Base-by-base conservation (phyloP, 148 eudicot species). In the Camellia japonica region DNA sequence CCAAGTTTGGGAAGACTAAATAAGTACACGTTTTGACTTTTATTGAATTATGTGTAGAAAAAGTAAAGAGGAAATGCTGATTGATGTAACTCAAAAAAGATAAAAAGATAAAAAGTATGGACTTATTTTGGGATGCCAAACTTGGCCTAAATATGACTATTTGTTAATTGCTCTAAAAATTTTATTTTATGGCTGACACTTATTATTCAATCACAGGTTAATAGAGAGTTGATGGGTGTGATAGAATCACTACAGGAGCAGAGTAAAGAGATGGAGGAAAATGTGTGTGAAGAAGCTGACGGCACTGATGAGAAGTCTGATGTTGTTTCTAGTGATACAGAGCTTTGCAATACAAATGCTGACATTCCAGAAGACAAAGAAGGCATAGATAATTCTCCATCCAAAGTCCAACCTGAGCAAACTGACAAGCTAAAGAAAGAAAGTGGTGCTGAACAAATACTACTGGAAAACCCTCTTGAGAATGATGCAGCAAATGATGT, bases 221-320 rank as follows among this genome's bases (percentile, higher is more conserved):
- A 93, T 77, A 85, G 93, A 81, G 98, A 94, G 86, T 78, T 93
- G 83, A 87, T 90, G 97, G 90, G 90, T 44, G 88, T 86, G 74
- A 91, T 94, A 38, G 95, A 93, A 56, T 88, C 91, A 10, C 86
- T 94, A 20, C 81, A 85, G 87, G 80, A 82, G 44, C 84, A 91
- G 86, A 81, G 82, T 49, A 85, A 82, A 74, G 88, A 88, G 68
- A 80, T 82, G 49, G 87, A 90, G 79, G 91, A 90, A 46, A 85
- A 74, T 46, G 85, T 59, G 60, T 75, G 49, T 75, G 82, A 80
- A 59, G 86, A 84, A 69, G 59, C 71, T 67, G 86, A 85, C 44
- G 82, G 65, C 30, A 67, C 75, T n/a, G 83, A 70, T 44, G 84
- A 60, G 55, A 68, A 79, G 38, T 70, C 70, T 44, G 81, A 81